phyloP scores from a whole-genome alignment of 164 flowering plant genomes.

The Vitis rupestris region DNA sequence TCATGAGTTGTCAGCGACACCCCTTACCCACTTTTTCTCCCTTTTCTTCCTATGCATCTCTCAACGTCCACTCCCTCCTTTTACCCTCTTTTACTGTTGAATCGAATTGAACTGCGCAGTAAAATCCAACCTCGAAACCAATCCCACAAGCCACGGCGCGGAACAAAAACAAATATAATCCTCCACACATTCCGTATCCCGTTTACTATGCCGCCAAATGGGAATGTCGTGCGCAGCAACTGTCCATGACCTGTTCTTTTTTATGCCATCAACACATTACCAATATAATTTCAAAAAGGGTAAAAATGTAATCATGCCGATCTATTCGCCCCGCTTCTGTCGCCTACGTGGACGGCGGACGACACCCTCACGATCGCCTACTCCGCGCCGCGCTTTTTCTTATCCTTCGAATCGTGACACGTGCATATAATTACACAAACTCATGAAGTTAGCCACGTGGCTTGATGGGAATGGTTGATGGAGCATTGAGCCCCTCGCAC shows the following conservation, averaged over 20 bases:
- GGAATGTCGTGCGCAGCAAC: constrained; percentile 25
- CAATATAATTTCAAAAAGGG: neutral
- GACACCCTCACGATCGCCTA: neutral
- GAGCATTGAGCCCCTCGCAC: no score
- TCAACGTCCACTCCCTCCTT: no score
- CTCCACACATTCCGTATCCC: no score
- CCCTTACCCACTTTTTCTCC: neutral
- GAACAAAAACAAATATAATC: neutral
- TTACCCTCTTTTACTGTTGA: no score
- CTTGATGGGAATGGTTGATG: no score
- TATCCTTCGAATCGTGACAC: neutral
- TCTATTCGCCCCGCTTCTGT: neutral
- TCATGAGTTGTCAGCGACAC: constrained; percentile 11
- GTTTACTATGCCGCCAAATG: constrained; percentile 33
- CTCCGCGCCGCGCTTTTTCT: neutral
- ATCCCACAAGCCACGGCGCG: neutral
- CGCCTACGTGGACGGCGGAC: neutral
- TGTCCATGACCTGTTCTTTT: constrained; percentile 25
- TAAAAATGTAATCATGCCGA: neutral
- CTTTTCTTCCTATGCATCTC: no score
- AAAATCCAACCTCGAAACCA: no score
- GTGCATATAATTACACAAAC: no score
- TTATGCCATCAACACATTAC: neutral
- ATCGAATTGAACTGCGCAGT: no score
- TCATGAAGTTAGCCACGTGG: no score